Evolutionary conservation across 2,329 filamentous ascomycete genomes (phyloP), one percentile per base, ranked within the genome.

Genomic region (Colletotrichum acutatum): DNA sequence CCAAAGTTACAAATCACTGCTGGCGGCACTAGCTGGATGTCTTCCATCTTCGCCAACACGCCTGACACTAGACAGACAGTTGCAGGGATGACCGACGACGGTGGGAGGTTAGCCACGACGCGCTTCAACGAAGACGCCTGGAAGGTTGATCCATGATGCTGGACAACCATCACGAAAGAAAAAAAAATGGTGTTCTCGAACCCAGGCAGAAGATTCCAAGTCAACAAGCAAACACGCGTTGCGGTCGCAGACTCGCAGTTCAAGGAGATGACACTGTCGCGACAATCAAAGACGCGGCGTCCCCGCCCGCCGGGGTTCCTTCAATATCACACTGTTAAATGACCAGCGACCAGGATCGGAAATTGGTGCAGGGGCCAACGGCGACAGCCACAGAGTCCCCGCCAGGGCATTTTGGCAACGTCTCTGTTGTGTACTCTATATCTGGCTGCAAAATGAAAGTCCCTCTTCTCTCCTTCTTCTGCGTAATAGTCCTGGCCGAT

Each of bases 271-370:
- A 53, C 22, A 22, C 9, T 14, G 49, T 49, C 28, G 49, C 28
- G 49, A 59, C 49, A 26, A 32, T 54, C 53, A 22, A 37, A 34
- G 53, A 46, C 52, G 58, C 65, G 24, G n/a, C 16, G 22, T 34
- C 52, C 59, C 65, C 65, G 65, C 24, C 53, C 24, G 53, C 59
- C 42, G 32, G 65, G 42, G 22, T 69, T 49, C 42, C 53, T 63
- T 53, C 54, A 54, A 69, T 72, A 63, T 68, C 65, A 72, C 52
- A 54, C 54, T 54, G 61, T 63, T 64, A 64, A 62, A 72, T 69
- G 66, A 69, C 58, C 53, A 69, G 14, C 49, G 70, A 69, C 70
- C 59, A 56, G 70, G 70, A 53, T 72, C 66, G 66, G 70, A 72
- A 54, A 72, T 69, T 72, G 66, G 54, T 34, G 19, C 53, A 72